Evolutionary conservation across 2,329 filamentous ascomycete species (phyloP), one percentile per base, ranked within the genome.

Genomic region (Dothiorella sarmentorum): DNA sequence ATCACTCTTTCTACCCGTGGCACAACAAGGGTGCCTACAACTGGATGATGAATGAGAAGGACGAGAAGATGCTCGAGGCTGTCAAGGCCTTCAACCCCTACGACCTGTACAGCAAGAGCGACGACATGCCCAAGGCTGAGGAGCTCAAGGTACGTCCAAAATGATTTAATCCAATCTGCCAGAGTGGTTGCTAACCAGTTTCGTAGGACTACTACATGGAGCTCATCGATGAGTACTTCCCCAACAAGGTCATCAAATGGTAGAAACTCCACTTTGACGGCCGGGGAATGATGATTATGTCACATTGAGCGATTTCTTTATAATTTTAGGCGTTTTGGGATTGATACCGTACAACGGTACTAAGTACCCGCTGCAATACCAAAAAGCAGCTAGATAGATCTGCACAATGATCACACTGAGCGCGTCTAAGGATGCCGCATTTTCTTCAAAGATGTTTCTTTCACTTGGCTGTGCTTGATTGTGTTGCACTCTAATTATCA

Each of bases 1-100:
- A 95, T 76, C 91, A 96, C 76, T 90, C 86, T 5, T 96, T 96
- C 76, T 96, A 96, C 75, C 87, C 91, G 15, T 96, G 91, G 91
- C 91, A 96, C 76, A 84, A 81, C 61, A 86, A 88, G 72, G 87
- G 87, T 57, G 91, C 89, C 6, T 96, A 96, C 76, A 74, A 75
- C 61, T 85, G 90, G 74, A 82, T 96, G 73, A 96, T 96, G 91
- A 82, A 87, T 71, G 85, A 88, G 61, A 87, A 91, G 70, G 91
- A 96, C 67, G 76, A 87, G 72, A 81, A 82, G 67, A 91, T 95
- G 86, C 77, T 95, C 66, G 83, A 84, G 69, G 90, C 90, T 7
- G 91, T 95, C 51, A 82, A 84, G 73, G 90, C 89, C 0, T 96
- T 96, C 75, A 96, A 96, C 72, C 90, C 91, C 0, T 96, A 96